phyloP scores from a whole-genome alignment of 345 rosid species.

The Heritiera fomes region DNA sequence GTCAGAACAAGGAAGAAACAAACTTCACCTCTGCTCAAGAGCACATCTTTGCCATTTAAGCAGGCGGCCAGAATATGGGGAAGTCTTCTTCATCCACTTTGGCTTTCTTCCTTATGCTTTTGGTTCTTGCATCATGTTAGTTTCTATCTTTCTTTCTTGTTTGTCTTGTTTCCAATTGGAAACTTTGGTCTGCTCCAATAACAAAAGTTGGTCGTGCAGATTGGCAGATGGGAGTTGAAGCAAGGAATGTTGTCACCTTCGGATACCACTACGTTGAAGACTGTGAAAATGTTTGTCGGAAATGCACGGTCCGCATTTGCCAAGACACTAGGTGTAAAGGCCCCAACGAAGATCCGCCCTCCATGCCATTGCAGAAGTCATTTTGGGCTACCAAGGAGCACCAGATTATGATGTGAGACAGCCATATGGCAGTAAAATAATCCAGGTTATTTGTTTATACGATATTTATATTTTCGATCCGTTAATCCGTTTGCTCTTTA shows the following conservation, averaged over 20 bases:
- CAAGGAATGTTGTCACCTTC: neutral
- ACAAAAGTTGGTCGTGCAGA: neutral
- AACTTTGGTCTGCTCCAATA: neutral
- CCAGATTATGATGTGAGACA: no score
- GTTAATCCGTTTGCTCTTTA: no score
- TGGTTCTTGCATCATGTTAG: neutral
- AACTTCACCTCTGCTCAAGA: no score
- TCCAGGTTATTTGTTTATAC: no score
- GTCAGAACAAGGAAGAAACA: no score
- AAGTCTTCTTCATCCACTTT: neutral
- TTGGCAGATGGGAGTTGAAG: neutral
- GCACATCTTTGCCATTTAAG: no score
- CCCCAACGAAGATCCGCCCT: neutral
- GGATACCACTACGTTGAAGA: neutral
- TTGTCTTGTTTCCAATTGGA: neutral
- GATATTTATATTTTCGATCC: no score
- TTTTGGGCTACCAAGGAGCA: neutral
- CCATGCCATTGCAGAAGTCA: neutral
- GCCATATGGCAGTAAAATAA: no score
- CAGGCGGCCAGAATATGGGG: no score
- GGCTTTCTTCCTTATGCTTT: neutral
- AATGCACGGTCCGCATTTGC: neutral
- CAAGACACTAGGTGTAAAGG: neutral
- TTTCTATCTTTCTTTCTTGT: neutral
- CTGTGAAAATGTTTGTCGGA: neutral